Percentiles rank a stretch among this genome's conserved stretches.
Conservation (phyloP, 1,139 yeast genomes). For the Candida pseudoviswanathii region DNA sequence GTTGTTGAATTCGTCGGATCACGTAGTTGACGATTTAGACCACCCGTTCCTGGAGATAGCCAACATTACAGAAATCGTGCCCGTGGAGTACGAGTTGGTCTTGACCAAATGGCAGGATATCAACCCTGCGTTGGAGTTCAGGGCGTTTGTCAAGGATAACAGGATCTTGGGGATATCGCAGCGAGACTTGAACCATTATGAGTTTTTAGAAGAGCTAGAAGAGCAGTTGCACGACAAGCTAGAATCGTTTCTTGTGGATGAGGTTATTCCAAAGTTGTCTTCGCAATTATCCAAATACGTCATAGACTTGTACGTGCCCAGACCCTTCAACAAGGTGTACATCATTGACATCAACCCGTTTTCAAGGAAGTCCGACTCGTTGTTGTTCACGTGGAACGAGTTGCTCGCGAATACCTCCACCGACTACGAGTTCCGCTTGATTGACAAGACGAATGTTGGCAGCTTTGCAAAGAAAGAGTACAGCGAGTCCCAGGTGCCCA, state of each 20-base stretch:
- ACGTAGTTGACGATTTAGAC: conserved; percentile 80
- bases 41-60: conserved; percentile 59
- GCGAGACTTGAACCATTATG: conserved; percentile 82
- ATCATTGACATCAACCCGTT: conserved; percentile 88
- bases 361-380: conserved; percentile 71
- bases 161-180: conserved; percentile 75
- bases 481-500: conserved; percentile 88
- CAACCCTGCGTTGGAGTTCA: conserved; percentile 88
- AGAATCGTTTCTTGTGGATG: conserved; percentile 52
- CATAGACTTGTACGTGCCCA: conserved; percentile 79
- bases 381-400: conserved; percentile 85
- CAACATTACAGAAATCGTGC: conserved; percentile 17
- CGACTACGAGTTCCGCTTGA: conserved; percentile 54
- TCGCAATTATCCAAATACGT: conserved; percentile 41
- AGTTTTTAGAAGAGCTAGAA: conserved; percentile 55
- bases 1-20: conserved; percentile 82
- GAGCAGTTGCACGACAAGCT: conserved; percentile 51
- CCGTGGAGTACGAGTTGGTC: conserved; percentile 58
- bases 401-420: conserved; percentile 31
- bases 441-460: conserved; percentile 66
- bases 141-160: conserved; percentile 73
- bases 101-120: conserved; percentile 77
- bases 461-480: conserved; percentile 80
- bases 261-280: conserved; percentile 51
- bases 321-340: conserved; percentile 66